These are phyloP conservation scores for Sanghuangporus baumii DNA, from an alignment of 1,284 basidiomycete genomes.

Conservation along the genomic window DNA sequence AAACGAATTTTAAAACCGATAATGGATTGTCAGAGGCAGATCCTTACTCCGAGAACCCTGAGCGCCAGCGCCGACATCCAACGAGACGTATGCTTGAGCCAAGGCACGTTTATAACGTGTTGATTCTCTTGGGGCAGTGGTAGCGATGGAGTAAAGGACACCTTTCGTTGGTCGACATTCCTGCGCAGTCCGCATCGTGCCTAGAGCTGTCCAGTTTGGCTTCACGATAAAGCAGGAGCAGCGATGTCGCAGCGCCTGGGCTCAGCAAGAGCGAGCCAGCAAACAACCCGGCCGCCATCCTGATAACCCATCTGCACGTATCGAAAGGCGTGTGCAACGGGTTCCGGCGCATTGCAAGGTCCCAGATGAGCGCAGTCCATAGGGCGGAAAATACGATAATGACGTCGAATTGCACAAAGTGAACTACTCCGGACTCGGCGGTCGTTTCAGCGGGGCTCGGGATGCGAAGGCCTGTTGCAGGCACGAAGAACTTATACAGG, in stretches of 20 bases:
- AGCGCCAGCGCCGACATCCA: too few species aligned
- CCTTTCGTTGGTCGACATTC: neutral
- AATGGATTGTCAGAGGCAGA: too few species aligned
- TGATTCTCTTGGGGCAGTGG: neutral
- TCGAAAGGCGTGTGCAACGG: neutral
- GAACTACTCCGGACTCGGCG: constrained; percentile 12
- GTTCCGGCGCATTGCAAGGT: constrained; percentile 10
- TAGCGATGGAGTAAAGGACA: neutral
- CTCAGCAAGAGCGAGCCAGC: constrained; percentile 5
- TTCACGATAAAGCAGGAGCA: constrained; percentile 14
- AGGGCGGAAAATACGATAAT: constrained; percentile 15
- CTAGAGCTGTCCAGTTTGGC: neutral
- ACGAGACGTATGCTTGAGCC: neutral
- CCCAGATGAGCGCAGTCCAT: constrained; percentile 16
- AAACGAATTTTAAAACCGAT: too few species aligned
- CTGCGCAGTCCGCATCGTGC: neutral
- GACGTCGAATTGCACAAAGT: constrained; percentile 18
- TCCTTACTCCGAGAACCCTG: too few species aligned
- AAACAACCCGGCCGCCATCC: neutral
- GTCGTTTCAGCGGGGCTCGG: constrained; percentile 14
- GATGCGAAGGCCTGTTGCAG: constrained; percentile 13
- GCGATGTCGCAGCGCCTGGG: constrained; percentile 13
- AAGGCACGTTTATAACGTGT: neutral
- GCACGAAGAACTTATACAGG: constrained; percentile 13
- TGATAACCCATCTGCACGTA: neutral